These are phyloP conservation scores for Colletotrichum liriopes DNA, from an alignment of 2,329 filamentous ascomycete genomes.

Conservation along the genomic window DNA sequence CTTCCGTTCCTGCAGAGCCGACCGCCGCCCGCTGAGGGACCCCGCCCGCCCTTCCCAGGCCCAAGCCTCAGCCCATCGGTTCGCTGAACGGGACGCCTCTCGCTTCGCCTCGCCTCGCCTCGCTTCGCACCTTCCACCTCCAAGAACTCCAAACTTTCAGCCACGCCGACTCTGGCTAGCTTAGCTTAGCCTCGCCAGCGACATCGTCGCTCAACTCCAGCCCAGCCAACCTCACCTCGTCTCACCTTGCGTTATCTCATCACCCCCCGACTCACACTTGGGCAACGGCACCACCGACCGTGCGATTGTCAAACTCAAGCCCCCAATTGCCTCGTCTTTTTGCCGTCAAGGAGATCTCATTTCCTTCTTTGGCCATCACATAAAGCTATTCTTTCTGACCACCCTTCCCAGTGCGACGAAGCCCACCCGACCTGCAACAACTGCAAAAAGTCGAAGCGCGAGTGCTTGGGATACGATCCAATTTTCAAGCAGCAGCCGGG, in stretches of 20 bases:
- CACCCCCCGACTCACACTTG: background rate
- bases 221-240: background rate
- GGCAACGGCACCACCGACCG: background rate
- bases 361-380: background rate
- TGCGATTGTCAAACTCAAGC: background rate
- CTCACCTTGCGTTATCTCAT: conserved; percentile 20
- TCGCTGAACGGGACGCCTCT: conserved; percentile 2
- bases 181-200: conserved; percentile 9
- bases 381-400: background rate
- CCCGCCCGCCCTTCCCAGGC: conserved; percentile 10
- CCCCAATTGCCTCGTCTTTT: background rate
- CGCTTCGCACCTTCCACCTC: conserved; percentile 1
- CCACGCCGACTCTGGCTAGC: conserved; percentile 12
- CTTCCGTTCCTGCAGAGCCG: conserved; percentile 40
- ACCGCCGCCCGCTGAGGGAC: conserved; percentile 11
- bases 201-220: conserved; percentile 1
- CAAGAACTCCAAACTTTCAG: conserved; percentile 10
- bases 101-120: background rate
- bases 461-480: conserved; percentile 89
- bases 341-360: background rate
- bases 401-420: conserved; percentile 86
- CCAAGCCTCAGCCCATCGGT: background rate
- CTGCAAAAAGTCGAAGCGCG: conserved; percentile 90
- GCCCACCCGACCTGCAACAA: conserved; percentile 92
- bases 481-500: conserved; percentile 85